Conservation (phyloP, 441 rosid species). For the Francoa sonchifolia region DNA sequence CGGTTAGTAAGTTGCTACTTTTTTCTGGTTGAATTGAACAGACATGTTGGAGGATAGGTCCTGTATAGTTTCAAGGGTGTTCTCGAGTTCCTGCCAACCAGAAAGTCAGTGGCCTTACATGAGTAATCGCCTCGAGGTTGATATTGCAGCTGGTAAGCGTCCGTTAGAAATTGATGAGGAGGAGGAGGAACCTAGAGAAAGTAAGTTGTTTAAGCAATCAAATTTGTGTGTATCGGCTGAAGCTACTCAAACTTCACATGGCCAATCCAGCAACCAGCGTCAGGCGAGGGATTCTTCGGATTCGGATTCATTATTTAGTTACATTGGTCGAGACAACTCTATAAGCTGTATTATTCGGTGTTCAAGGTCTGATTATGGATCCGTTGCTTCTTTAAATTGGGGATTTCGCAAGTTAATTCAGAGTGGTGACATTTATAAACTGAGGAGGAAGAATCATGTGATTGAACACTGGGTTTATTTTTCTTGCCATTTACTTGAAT, state of each 20-base stretch:
- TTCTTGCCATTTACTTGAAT: conserved; percentile 69
- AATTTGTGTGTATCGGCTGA: conserved; percentile 7
- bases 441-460: conserved; percentile 41
- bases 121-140: conserved; percentile 17
- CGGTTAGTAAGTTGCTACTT: conserved; percentile 9
- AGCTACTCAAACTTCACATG: conserved; percentile 1
- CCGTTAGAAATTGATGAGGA: conserved; percentile 25
- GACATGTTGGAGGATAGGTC: conserved; percentile 78
- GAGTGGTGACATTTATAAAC: conserved; percentile 56
- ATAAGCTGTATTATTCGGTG: conserved; percentile 58
- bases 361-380: conserved; percentile 75
- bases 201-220: conserved; percentile 14
- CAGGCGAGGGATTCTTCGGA: conserved; percentile 42
- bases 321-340: conserved; percentile 66
- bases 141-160: conserved; percentile 31
- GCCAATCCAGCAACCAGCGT: conserved; percentile 16
- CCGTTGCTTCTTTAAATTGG: conserved; percentile 55
- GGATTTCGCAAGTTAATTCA: conserved; percentile 59
- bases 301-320: conserved; percentile 51
- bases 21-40: conserved; percentile 17
- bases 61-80: conserved; percentile 49
- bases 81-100: conserved; percentile 55
- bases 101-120: conserved; percentile 59
- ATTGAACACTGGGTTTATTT: conserved; percentile 94
- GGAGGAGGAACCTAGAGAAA: conserved; percentile 3